A percentile compares a stretch with the other conserved stretches of the same genome.
Conservation (phyloP, 495 filamentous ascomycete species). For the Xylaria sp. region DNA sequence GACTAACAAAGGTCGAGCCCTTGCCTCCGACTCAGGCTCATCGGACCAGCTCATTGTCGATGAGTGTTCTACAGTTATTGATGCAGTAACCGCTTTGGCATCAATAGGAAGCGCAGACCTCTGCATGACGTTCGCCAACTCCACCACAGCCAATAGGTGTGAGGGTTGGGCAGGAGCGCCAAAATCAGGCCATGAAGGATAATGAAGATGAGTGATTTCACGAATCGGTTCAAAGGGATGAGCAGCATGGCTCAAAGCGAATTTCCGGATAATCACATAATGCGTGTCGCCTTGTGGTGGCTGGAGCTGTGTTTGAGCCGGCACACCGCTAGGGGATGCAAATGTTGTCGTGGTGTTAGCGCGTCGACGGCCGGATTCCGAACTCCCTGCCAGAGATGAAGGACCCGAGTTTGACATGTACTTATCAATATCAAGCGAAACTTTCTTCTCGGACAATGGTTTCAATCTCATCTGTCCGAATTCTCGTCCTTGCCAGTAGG, state of each 20-base stretch:
- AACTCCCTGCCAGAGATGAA: constrained; percentile 33
- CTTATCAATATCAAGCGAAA: constrained; percentile 73
- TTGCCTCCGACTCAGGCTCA: constrained; percentile 61
- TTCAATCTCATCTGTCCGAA: constrained; percentile 84
- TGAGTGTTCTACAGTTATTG: constrained; percentile 40
- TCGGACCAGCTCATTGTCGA: constrained; percentile 48
- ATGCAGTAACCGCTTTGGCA: constrained; percentile 36
- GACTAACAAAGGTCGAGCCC: constrained; percentile 77
- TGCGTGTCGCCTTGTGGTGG: constrained; percentile 61
- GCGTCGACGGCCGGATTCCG: constrained; percentile 40
- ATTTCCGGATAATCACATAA: constrained; percentile 84
- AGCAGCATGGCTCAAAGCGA: constrained; percentile 76
- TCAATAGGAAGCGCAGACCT: constrained; percentile 50
- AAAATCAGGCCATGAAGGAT: constrained; percentile 95
- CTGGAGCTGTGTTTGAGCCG: constrained; percentile 24
- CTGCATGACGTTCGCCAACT: constrained; percentile 76
- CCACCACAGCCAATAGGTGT: constrained; percentile 85
- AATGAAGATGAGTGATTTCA: constrained; percentile 95
- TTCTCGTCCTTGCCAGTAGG: constrained; percentile 83
- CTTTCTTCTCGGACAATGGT: constrained; percentile 77
- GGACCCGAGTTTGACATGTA: constrained; percentile 42
- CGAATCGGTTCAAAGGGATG: constrained; percentile 86
- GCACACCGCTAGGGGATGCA: constrained; percentile 7
- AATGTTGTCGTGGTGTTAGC: constrained; percentile 38
- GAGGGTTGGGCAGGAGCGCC: constrained; percentile 88